Evolutionary conservation across 2,329 filamentous ascomycete genomes (phyloP).

Genomic region (Neofusicoccum laricinum): DNA sequence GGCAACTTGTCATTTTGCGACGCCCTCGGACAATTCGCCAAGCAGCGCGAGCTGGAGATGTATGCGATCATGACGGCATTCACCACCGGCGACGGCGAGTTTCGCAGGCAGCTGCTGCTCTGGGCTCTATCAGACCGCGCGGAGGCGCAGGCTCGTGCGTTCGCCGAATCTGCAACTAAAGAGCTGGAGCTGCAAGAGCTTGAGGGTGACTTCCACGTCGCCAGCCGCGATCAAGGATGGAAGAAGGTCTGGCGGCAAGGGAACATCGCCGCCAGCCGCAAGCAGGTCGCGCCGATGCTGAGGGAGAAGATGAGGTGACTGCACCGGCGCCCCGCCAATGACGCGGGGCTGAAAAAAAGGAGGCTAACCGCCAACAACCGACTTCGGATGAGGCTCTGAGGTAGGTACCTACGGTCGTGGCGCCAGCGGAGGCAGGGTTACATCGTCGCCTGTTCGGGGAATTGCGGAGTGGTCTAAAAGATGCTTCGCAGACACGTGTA

Average conservation of each 20-base stretch:
- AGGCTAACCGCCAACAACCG: conserved; percentile 6
- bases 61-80: conserved; percentile 69
- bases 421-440: conserved; percentile 13
- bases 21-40: conserved; percentile 52
- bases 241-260: conserved; percentile 66
- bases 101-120: conserved; percentile 65
- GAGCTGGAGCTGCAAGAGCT: conserved; percentile 56
- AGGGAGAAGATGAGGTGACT: conserved; percentile 35
- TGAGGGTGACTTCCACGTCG: conserved; percentile 42
- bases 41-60: conserved; percentile 60
- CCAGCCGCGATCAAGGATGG: conserved; percentile 41
- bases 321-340: neutral
- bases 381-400: conserved; percentile 15
- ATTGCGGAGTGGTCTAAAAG: conserved; percentile 4
- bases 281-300: conserved; percentile 61
- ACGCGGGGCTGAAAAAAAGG: conserved; percentile 5
- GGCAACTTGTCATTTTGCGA: conserved; percentile 44
- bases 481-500: conserved; percentile 17
- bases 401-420: conserved; percentile 4
- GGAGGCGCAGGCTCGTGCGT: conserved; percentile 51
- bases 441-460: conserved; percentile 12
- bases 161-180: conserved; percentile 47
- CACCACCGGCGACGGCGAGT: conserved; percentile 50
- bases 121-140: conserved; percentile 58
- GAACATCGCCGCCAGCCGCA: conserved; percentile 58